Evolutionary conservation across 176 grass and related monocot species (phyloP), one percentile per base, ranked within the genome.

Genomic region (Phoenix dactylifera): DNA sequence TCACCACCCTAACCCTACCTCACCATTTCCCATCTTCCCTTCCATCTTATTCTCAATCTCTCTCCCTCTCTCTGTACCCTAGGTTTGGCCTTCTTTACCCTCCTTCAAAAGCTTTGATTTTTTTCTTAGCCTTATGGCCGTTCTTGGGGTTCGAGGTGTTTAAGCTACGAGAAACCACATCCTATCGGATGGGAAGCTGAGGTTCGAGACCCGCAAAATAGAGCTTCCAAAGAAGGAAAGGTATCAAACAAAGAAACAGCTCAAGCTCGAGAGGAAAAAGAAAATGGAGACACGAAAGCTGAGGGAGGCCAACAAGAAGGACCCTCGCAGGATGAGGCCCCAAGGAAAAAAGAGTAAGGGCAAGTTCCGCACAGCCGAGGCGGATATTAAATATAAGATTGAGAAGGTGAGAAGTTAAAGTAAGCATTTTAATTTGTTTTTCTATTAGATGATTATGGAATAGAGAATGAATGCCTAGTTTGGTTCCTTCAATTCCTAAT

Each of bases 261-360:
- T 97, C 53, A 97, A 97, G 62, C 20, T 83, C 57, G 76, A 88
- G 71, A 80, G 87, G 70, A 91, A 97, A 52, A 64, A 70, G 62
- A 91, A 97, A 52, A 64, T 70, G 62, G 84, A 85, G 63, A 97
- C 83, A 66, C 65, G 61, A 44, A 88, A 80, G 76, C 69, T 75
- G 63, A 85, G 74, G 69, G 87, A 82, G 24, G 87, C 81, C 17
- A 91, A 85, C 67, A 91, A 77, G 84, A 91, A 90, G 54, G 84
- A 91, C 70, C 92, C 87, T 48, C 66, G 76, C 0, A 60, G 78
- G 54, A 85, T 97, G 49, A 79, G 76, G 61, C 92, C 84, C 14
- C 91, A 91, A 50, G 92, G 81, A 6, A 85, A 80, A 70, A 96
- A 88, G 56, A 78, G 66, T 50, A 97, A 97, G 67, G 78, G 83